phyloP scores from a whole-genome alignment of 768 basidiomycete species.

The Amanita fuliginea region DNA sequence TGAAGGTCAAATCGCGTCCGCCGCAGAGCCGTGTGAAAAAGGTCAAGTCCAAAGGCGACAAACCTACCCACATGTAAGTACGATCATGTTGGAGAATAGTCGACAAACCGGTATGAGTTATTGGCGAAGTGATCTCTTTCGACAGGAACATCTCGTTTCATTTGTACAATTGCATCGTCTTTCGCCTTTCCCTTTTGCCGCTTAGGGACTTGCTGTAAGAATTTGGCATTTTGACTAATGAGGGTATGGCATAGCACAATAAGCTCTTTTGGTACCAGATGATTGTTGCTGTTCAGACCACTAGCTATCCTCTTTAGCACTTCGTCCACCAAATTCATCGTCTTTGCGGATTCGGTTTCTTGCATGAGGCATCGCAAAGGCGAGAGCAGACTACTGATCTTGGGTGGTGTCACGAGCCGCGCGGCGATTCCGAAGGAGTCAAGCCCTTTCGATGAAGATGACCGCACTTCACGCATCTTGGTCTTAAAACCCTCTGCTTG shows the following conservation, averaged over 20 bases:
- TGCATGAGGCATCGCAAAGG: constrained; percentile 81
- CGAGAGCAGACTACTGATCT: constrained; percentile 63
- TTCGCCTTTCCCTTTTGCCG: constrained; percentile 27
- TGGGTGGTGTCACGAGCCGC: constrained; percentile 62
- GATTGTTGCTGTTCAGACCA: constrained; percentile 76
- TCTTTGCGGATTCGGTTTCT: constrained; percentile 70
- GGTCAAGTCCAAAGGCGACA: constrained; percentile 82
- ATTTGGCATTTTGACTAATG: constrained; percentile 82
- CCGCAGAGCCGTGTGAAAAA: constrained; percentile 80
- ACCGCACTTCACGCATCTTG: constrained; percentile 84
- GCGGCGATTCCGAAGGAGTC: constrained; percentile 82
- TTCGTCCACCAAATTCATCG: constrained; percentile 81
- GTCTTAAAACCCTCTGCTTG: constrained; percentile 88
- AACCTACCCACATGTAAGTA: constrained; percentile 39
- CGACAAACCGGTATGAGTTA: constrained; percentile 75
- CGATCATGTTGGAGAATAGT: neutral
- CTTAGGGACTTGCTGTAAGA: constrained; percentile 53
- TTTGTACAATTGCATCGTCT: constrained; percentile 62
- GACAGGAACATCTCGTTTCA: constrained; percentile 48
- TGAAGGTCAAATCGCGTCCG: constrained; percentile 81
- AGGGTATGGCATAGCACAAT: constrained; percentile 82
- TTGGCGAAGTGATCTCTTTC: constrained; percentile 65
- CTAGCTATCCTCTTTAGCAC: constrained; percentile 71
- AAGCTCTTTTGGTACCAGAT: constrained; percentile 57
- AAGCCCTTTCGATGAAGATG: constrained; percentile 71